Percentiles rank a stretch among this genome's conserved stretches.
phyloP scores from a whole-genome alignment of 2,329 filamentous ascomycete genomes.

The Diaporthe sp. region DNA sequence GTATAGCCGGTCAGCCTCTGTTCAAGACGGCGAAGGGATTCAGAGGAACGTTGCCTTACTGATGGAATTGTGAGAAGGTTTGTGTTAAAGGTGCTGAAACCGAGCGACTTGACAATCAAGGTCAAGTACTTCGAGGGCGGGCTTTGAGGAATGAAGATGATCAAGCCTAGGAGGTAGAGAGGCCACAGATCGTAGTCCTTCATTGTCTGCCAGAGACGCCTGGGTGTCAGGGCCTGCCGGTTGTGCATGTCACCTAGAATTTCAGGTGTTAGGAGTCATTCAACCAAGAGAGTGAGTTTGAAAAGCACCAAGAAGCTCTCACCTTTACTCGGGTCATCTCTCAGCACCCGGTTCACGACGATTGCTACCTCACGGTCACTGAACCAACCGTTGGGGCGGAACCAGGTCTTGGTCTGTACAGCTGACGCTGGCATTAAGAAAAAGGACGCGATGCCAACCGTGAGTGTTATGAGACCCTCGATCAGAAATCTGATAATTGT shows the following conservation, averaged over 20 bases:
- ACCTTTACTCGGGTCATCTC: slow-evolving; percentile 69
- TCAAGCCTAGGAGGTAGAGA: slow-evolving; percentile 64
- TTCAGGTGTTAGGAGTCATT: not conserved
- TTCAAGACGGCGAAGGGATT: slow-evolving; percentile 49
- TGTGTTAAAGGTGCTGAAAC: slow-evolving; percentile 67
- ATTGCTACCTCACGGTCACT: slow-evolving; percentile 69
- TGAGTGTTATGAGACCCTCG: slow-evolving; percentile 67
- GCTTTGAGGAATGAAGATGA: slow-evolving; percentile 62
- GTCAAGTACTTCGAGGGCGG: slow-evolving; percentile 66
- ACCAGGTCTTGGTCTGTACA: slow-evolving; percentile 64
- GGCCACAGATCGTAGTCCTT: slow-evolving; percentile 72
- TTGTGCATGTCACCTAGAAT: slow-evolving; percentile 67
- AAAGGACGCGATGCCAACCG: slow-evolving; percentile 64
- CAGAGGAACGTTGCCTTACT: slow-evolving; percentile 49
- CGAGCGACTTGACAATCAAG: slow-evolving; percentile 64
- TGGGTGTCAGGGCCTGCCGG: slow-evolving; percentile 65
- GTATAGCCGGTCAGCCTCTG: slow-evolving; percentile 53
- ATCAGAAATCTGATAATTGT: slow-evolving; percentile 52
- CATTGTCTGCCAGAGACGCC: slow-evolving; percentile 62
- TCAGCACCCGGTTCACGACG: slow-evolving; percentile 68
- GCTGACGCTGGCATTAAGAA: slow-evolving; percentile 66
- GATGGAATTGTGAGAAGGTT: slow-evolving; percentile 70
- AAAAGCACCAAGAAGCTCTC: not conserved
- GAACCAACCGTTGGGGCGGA: slow-evolving; percentile 69
- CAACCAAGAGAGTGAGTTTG: accelerated